phyloP scores from a whole-genome alignment of 2,329 filamentous ascomycete species.

The Mycosphaerelloides madeirae region DNA sequence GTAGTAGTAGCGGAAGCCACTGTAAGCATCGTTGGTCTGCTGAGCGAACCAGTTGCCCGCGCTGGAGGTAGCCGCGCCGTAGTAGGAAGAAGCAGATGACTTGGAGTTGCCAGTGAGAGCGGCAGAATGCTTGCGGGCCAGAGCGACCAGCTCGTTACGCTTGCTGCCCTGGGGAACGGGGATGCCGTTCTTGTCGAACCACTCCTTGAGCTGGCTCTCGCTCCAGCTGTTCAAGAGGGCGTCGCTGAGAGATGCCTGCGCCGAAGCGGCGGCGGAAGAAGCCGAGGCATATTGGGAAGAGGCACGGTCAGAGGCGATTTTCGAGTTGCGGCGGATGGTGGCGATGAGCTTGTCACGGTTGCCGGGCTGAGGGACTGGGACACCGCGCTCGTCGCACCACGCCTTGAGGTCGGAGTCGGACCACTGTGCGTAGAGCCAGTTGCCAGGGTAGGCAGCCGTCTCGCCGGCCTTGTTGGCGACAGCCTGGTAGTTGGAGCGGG shows the following conservation, averaged over 20 bases:
- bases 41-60: constrained; percentile 72
- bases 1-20: constrained; percentile 32
- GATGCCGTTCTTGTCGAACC: constrained; percentile 85
- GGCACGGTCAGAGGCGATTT: constrained; percentile 42
- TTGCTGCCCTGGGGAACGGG: constrained; percentile 87
- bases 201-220: constrained; percentile 85
- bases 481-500: constrained; percentile 39
- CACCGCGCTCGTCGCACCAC: constrained; percentile 85
- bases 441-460: constrained; percentile 78
- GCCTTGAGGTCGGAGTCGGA: constrained; percentile 88
- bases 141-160: constrained; percentile 80
- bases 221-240: constrained; percentile 85
- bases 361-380: constrained; percentile 77
- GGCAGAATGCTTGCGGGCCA: constrained; percentile 82
- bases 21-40: constrained; percentile 62
- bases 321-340: constrained; percentile 83
- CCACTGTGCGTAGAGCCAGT: constrained; percentile 92
- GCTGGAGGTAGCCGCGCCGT: constrained; percentile 44
- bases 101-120: constrained; percentile 58
- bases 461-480: constrained; percentile 72
- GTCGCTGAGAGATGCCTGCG: constrained; percentile 72
- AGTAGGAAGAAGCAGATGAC: constrained; percentile 34
- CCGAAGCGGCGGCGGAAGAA: constrained; percentile 51
- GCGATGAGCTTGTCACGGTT: constrained; percentile 85
- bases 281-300: constrained; percentile 60